Evolutionary conservation across 1,139 yeast species (phyloP), one percentile per base, ranked within the genome.

Genomic region (Debaryomyces fabryi): DNA sequence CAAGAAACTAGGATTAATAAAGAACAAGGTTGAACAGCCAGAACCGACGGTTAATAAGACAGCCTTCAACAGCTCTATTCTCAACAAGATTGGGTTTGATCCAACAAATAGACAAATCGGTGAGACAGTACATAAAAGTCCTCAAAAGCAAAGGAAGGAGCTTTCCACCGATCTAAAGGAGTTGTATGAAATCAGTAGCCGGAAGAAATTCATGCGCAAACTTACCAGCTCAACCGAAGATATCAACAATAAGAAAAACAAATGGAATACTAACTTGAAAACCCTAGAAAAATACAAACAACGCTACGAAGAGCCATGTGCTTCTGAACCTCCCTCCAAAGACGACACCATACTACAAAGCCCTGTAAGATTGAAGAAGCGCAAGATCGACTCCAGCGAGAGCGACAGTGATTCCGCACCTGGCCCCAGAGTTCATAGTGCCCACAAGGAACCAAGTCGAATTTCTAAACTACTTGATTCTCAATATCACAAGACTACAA

Each of bases 41-140:
- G 58, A 63, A 51, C 50, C 62, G 52, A 52, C 55, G 46, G 43
- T 50, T 52, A 44, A 52, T 53, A 52, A 24, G 52, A 65, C 35
- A 56, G 69, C 18, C 60, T 40, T 40, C n/a, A 40, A 40, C 6
- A 61, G 42, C n/a, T 18, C 36, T 27, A 36, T 27, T 20, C 58
- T 80, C 21, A 65, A 68, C 20, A 65, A 68, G 29, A 64, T 80
- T 34, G 85, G 86, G 2, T 80, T 76, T 57, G 84, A 81, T 59
- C 85, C 85, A 1, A 76, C 82, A 0, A 38, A 38, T 15, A 46
- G 49, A 23, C 42, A 42, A n/a, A 15, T 36, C 13, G 51, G 40
- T 24, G 51, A 46, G 34, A 23, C 44, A 13, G 39, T 45, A n/a
- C 45, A 46, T 46, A 48, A 40, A 33, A 57, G 57, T 38, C 58